Percentiles rank a stretch among this genome's conserved stretches.
phyloP scores from a whole-genome alignment of 202 grass and related monocot species.

The Musa balbisiana region DNA sequence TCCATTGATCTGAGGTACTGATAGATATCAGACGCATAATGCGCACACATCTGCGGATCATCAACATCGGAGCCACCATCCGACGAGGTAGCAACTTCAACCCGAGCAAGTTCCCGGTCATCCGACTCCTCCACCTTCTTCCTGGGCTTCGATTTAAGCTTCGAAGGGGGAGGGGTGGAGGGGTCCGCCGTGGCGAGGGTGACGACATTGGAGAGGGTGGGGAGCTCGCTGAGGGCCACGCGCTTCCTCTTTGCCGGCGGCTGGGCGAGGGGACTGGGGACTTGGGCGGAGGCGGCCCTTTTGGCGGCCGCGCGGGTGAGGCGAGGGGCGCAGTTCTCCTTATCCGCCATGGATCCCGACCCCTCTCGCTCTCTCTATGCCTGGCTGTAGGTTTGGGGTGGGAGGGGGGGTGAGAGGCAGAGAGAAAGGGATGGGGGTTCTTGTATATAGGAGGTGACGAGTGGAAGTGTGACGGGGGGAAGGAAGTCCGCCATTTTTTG shows the following conservation, averaged over 20 bases:
- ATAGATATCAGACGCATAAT: slow-evolving; percentile 76
- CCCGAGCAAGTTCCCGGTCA: neutral
- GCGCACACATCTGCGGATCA: slow-evolving; percentile 40
- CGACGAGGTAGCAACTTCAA: neutral
- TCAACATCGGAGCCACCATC: neutral
- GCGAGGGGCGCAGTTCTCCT: slow-evolving; percentile 67
- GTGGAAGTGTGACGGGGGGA: neutral
- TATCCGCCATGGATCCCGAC: slow-evolving; percentile 43
- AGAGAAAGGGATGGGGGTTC: neutral
- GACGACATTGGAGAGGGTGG: slow-evolving; percentile 30
- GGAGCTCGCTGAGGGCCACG: slow-evolving; percentile 63
- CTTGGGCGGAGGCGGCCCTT: slow-evolving; percentile 28
- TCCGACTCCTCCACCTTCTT: slow-evolving; percentile 8
- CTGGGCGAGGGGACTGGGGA: no score
- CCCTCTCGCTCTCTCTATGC: neutral
- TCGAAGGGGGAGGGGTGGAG: slow-evolving; percentile 11
- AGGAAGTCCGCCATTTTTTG: slow-evolving; percentile 37
- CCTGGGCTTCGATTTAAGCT: slow-evolving; percentile 30
- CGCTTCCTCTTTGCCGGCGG: slow-evolving; percentile 55
- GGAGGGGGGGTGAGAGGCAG: neutral
- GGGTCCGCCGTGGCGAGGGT: neutral
- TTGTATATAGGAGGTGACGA: neutral
- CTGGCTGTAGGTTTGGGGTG: neutral
- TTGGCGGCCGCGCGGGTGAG: slow-evolving; percentile 56
- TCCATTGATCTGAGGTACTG: slow-evolving; percentile 76